These are phyloP conservation scores for Exophiala aquamarina DNA, from an alignment of 2,329 filamentous ascomycete genomes.

Conservation along the genomic window DNA sequence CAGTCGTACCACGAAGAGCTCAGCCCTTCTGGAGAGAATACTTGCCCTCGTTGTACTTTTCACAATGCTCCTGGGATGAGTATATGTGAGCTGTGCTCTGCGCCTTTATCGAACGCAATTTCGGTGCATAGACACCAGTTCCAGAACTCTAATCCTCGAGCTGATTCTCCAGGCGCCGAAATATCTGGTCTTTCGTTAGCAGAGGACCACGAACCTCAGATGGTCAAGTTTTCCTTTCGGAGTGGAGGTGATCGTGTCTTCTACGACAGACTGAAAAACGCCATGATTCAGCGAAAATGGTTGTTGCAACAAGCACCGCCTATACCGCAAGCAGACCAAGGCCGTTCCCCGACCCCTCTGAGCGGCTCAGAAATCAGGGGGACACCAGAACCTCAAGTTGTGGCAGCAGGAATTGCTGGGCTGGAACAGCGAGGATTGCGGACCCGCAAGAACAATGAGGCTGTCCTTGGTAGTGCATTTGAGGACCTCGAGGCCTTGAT, in stretches of 20 bases:
- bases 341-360: constrained; percentile 26
- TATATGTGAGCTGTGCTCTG: constrained; percentile 89
- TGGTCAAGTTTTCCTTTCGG: constrained; percentile 89
- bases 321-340: constrained; percentile 63
- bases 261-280: constrained; percentile 80
- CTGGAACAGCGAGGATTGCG: constrained; percentile 83
- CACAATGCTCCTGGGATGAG: constrained; percentile 84
- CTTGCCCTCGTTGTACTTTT: constrained; percentile 89
- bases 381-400: constrained; percentile 41
- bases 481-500: constrained; percentile 95
- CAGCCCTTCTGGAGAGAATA: constrained; percentile 27
- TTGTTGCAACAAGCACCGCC: constrained; percentile 86
- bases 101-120: constrained; percentile 52
- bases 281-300: constrained; percentile 93
- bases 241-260: constrained; percentile 80
- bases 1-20: constrained; percentile 8
- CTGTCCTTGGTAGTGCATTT: constrained; percentile 89
- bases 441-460: constrained; percentile 86
- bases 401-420: constrained; percentile 84
- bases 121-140: constrained; percentile 51
- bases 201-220: constrained; percentile 65
- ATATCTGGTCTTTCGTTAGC: constrained; percentile 49
- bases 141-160: constrained; percentile 46
- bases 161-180: constrained; percentile 76
- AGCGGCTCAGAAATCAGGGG: constrained; percentile 17